Percentiles rank a stretch among this genome's conserved stretches.
phyloP scores from a whole-genome alignment of 257 asterid genomes.

The Leptodermis oblonga region DNA sequence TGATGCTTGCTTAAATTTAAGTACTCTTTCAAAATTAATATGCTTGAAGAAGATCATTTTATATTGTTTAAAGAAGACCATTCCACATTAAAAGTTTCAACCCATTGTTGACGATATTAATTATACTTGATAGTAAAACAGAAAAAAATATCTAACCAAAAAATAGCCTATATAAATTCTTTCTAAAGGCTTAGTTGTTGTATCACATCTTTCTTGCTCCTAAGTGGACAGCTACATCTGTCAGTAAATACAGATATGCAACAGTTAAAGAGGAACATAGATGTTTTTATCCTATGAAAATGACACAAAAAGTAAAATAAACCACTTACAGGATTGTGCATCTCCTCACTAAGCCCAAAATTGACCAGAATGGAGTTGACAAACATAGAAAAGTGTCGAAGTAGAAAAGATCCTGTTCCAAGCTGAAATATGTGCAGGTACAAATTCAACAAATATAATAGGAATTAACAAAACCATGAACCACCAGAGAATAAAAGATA shows the following conservation, averaged over 20 bases:
- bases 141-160: not conserved
- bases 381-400: conserved; percentile 55
- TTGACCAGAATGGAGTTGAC: conserved; percentile 63
- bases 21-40: too few relatives aligned
- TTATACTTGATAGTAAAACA: too few relatives aligned
- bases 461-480: not conserved
- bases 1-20: too few relatives aligned
- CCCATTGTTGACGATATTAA: too few relatives aligned
- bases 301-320: not conserved
- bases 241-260: not conserved
- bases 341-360: conserved; percentile 80
- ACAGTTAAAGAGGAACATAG: too few relatives aligned
- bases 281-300: not conserved
- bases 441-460: conserved; percentile 1
- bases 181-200: too few relatives aligned
- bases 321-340: conserved; percentile 83
- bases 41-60: too few relatives aligned
- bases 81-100: too few relatives aligned
- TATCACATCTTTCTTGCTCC: not conserved
- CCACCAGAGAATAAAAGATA: not conserved
- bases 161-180: too few relatives aligned
- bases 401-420: conserved; percentile 84
- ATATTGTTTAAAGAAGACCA: too few relatives aligned
- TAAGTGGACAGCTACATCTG: not conserved
- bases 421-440: conserved; percentile 45